phyloP scores from a whole-genome alignment of 73 alveolate genomes.

The Tetrahymena borealis region DNA sequence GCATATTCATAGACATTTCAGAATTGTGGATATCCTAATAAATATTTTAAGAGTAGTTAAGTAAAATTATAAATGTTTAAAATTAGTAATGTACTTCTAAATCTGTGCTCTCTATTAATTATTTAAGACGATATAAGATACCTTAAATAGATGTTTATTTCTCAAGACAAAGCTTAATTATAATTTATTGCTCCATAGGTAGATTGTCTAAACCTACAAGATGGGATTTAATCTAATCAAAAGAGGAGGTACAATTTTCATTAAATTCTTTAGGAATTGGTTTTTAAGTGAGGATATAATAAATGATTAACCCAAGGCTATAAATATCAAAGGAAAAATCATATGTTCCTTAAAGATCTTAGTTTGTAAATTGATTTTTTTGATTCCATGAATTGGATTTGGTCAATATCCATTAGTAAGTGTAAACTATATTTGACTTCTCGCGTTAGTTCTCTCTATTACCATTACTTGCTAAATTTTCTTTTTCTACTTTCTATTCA shows the following conservation, averaged over 20 bases:
- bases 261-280: not conserved
- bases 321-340: not conserved
- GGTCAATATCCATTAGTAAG: not conserved
- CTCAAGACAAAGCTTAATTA: not conserved
- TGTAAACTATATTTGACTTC: not conserved
- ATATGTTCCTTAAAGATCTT: not conserved
- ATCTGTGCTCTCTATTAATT: not conserved
- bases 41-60: too few relatives aligned
- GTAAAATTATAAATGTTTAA: not conserved
- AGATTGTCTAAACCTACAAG: not conserved
- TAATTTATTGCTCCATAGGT: not conserved
- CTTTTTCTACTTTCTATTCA: not conserved
- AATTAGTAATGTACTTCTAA: not conserved
- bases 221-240: not conserved
- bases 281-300: not conserved
- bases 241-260: not conserved
- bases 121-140: not conserved
- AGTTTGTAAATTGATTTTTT: not conserved
- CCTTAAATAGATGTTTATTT: not conserved
- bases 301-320: not conserved
- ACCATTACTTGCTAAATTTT: not conserved
- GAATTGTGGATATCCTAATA: not conserved
- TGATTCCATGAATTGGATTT: not conserved
- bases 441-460: not conserved
- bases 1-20: not conserved